phyloP scores from a whole-genome alignment of 1,139 yeast species.

The Citeromyces hawaiiensis region DNA sequence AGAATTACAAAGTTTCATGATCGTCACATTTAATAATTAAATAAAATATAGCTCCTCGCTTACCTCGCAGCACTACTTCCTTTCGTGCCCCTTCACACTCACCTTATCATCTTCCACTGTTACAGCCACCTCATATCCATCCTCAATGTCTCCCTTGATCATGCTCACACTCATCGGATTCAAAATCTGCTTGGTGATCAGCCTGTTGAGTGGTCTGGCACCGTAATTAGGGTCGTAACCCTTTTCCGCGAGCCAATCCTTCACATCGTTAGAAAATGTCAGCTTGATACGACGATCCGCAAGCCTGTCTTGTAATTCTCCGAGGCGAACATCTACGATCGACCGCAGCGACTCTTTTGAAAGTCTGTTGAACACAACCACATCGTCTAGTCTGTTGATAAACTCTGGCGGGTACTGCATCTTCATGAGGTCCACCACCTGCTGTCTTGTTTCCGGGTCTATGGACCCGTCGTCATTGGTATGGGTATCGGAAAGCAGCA shows the following conservation, averaged over 20 bases:
- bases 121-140: constrained; percentile 50
- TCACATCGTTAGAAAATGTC: constrained; percentile 42
- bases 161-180: constrained; percentile 77
- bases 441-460: constrained; percentile 29
- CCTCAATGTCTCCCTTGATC: constrained; percentile 66
- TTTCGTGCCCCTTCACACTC: constrained; percentile 3
- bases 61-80: constrained; percentile 1
- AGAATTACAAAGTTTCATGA: too few species aligned
- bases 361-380: constrained; percentile 78
- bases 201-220: constrained; percentile 89
- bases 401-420: constrained; percentile 85
- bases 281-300: constrained; percentile 67
- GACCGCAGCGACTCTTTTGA: constrained; percentile 59
- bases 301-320: constrained; percentile 68
- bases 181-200: constrained; percentile 66
- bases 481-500: constrained; percentile 47
- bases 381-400: constrained; percentile 84
- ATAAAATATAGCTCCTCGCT: too few species aligned
- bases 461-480: constrained; percentile 31
- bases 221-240: constrained; percentile 92
- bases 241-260: constrained; percentile 61
- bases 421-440: constrained; percentile 57
- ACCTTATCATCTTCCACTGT: constrained; percentile 21
- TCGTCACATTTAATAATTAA: neutral
- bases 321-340: constrained; percentile 73